Evolutionary conservation across 2,329 filamentous ascomycete species (phyloP).

Genomic region (Helminthosporium solani): DNA sequence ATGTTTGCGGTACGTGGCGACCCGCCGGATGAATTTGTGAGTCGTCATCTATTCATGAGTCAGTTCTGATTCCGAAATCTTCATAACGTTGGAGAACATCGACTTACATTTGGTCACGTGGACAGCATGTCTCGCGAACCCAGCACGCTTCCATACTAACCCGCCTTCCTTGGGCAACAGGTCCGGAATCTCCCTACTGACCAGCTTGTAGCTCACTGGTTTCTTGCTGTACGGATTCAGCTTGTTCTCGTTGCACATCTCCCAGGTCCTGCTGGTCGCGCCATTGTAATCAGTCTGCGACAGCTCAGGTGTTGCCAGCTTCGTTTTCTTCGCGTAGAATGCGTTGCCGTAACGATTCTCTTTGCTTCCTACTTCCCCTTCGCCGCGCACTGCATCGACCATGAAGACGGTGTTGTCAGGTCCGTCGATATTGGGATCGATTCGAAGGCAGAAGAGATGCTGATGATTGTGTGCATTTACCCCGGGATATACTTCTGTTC

Average conservation of each 20-base stretch:
- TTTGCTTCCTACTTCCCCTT: constrained; percentile 72
- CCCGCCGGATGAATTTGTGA: constrained; percentile 82
- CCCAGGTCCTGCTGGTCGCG: constrained; percentile 78
- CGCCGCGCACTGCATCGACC: constrained; percentile 70
- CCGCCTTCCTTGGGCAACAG: constrained; percentile 78
- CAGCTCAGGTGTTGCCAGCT: constrained; percentile 68
- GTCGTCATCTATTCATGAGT: constrained; percentile 62
- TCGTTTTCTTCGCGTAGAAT: constrained; percentile 82
- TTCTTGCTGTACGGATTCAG: constrained; percentile 85
- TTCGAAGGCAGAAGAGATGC: constrained; percentile 86
- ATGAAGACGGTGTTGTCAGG: constrained; percentile 82
- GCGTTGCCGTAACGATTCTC: constrained; percentile 90
- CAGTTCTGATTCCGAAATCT: constrained; percentile 5
- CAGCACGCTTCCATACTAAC: constrained; percentile 85
- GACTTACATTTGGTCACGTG: constrained; percentile 84
- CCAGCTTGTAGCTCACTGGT: constrained; percentile 83
- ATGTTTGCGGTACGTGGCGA: constrained; percentile 84
- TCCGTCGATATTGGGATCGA: constrained; percentile 86
- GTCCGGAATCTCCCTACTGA: constrained; percentile 77
- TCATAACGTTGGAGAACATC: background rate
- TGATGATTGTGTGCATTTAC: constrained; percentile 97
- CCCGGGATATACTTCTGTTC: constrained; percentile 85
- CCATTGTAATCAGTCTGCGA: constrained; percentile 80
- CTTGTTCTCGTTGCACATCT: constrained; percentile 81
- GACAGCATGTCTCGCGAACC: constrained; percentile 82